Evolutionary conservation across 768 basidiomycete genomes (phyloP), one percentile per base, ranked within the genome.

Genomic region (Imleria badia): DNA sequence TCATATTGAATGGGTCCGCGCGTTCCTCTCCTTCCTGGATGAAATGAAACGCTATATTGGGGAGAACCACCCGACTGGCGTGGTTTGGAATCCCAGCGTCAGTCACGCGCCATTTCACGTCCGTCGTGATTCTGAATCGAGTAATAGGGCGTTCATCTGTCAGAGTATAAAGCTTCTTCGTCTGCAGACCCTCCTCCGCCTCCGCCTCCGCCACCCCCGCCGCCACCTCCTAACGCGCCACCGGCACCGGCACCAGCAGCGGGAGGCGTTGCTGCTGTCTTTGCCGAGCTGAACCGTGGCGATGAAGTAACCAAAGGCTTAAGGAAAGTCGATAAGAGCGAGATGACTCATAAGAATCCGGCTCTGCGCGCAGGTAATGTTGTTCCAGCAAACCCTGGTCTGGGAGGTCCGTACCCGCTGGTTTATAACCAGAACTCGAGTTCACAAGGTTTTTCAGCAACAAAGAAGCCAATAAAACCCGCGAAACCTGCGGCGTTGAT

Each of bases 331-430:
- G 91, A 94, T 67, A 89, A 86, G 77, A 94, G 91, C 59, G 89
- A 98, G 71, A 95, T 96, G 94, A 98, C 94, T 4, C 97, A 99
- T 78, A 98, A 99, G 80, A 98, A 99, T 65, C 96, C 97, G 0
- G 81, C 85, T 11, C 73, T 99, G 35, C 76, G 97, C 30, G 82
- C 77, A 15, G 59, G 75, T 14, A 72, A 75, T 33, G 71, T 73
- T 22, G 91, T 77, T 62, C 85, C 78, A 66, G 78, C 61, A n/a
- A 36, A 51, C 52, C 74, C 78, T 34, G 1, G 57, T 44, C 66
- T 73, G 2, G 67, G 74, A 48, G 46, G 61, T 79, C 43, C 47
- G 71, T 60, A 33, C 19, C 67, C 74, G 22, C 58, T 67, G 51
- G 22, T 51, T 40, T 11, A 39, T n/a, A 46, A 26, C 13, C n/a